Evolutionary conservation across 306 rosid species (phyloP).

Genomic region (Elaeagnus macrophylla): DNA sequence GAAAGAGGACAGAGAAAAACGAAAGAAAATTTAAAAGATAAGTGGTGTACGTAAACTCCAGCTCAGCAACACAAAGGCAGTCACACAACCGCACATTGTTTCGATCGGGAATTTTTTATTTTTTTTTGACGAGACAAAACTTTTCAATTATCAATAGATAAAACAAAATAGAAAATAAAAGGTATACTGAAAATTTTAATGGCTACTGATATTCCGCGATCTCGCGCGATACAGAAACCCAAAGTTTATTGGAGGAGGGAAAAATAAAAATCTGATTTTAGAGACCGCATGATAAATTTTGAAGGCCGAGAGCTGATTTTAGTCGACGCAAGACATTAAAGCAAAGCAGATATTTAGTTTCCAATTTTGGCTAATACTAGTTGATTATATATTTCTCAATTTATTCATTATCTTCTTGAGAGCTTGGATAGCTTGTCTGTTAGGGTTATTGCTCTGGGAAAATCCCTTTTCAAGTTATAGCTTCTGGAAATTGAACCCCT

Average conservation of each 20-base stretch:
- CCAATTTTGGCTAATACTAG: background rate
- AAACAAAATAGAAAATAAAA: no score
- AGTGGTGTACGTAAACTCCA: no score
- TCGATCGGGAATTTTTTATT: no score
- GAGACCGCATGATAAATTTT: background rate
- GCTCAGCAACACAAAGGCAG: no score
- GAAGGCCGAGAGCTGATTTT: no score
- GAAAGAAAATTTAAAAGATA: no score
- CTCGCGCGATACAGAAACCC: background rate
- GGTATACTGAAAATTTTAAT: background rate
- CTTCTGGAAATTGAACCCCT: background rate
- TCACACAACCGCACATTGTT: no score
- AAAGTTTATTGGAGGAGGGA: background rate
- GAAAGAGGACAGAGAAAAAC: no score
- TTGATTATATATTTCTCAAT: no score
- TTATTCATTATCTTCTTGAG: background rate
- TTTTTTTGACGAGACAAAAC: no score
- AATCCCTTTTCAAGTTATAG: background rate
- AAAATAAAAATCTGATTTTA: background rate
- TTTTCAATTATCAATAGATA: no score
- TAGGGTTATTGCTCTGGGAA: conserved; percentile 21
- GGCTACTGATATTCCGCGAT: background rate
- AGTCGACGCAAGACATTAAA: background rate
- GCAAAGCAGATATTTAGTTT: background rate
- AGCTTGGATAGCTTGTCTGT: conserved; percentile 1